Conservation (phyloP, 1,284 basidiomycete genomes). For the Pseudozyma thailandica region DNA sequence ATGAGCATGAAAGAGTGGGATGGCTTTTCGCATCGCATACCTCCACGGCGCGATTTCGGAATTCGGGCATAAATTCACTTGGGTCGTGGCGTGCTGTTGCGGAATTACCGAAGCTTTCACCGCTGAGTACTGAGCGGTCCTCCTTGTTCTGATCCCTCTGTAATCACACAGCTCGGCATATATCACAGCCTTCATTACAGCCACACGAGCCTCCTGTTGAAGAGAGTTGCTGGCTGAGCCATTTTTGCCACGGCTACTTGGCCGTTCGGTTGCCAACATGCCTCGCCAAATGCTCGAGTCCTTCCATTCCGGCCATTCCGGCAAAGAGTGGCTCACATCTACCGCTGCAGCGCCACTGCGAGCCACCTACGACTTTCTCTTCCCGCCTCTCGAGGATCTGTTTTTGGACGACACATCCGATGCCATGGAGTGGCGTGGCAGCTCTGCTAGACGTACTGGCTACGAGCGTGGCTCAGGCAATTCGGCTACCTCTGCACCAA, state of each 20-base stretch:
- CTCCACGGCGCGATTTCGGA: neutral
- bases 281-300: slow-evolving; percentile 18
- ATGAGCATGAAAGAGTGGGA: no score
- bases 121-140: no score
- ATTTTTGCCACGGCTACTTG: neutral
- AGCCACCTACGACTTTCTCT: slow-evolving; percentile 38
- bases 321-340: slow-evolving; percentile 25
- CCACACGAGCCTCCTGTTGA: no score
- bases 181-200: neutral
- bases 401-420: slow-evolving; percentile 12
- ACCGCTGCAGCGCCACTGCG: slow-evolving; percentile 25
- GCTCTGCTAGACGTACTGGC: slow-evolving; percentile 8
- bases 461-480: slow-evolving; percentile 7
- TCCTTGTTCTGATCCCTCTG: neutral
- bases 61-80: neutral
- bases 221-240: neutral
- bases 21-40: no score
- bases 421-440: slow-evolving; percentile 10
- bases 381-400: slow-evolving; percentile 36
- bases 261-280: slow-evolving; percentile 19
- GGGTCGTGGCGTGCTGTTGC: neutral
- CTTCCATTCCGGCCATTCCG: slow-evolving; percentile 14
- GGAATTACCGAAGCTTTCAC: neutral
- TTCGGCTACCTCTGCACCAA: slow-evolving; percentile 4
- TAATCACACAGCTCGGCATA: neutral